phyloP scores from a whole-genome alignment of 2,329 filamentous ascomycete species.

The Botrytis deweyae region DNA sequence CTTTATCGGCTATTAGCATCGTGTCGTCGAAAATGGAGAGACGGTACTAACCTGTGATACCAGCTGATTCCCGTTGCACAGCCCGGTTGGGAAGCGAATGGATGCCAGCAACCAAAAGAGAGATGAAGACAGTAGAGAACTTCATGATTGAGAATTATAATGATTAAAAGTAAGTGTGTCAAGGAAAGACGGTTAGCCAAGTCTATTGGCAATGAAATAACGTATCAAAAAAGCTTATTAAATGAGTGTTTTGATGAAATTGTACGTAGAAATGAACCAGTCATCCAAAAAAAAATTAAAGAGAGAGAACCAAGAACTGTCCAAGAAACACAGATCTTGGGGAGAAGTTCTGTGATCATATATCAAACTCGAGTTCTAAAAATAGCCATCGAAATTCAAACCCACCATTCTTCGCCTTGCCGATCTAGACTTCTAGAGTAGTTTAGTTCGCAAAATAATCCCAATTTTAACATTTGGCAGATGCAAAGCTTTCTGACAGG shows the following conservation, averaged over 20 bases:
- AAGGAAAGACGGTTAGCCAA: background rate
- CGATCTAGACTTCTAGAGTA: background rate
- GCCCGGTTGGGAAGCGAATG: slow-evolving; percentile 7
- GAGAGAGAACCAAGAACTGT: background rate
- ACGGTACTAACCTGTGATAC: slow-evolving; percentile 13
- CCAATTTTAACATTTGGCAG: background rate
- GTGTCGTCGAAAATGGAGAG: too few species aligned
- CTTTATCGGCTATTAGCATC: background rate
- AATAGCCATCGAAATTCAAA: background rate
- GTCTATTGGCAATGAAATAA: slow-evolving; percentile 11
- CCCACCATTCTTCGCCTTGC: background rate
- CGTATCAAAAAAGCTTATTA: background rate
- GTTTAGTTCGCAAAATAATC: background rate
- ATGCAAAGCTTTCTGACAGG: background rate
- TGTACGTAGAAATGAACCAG: slow-evolving; percentile 14
- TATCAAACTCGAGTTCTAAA: slow-evolving; percentile 8
- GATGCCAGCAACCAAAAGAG: slow-evolving; percentile 17
- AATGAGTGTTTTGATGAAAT: background rate
- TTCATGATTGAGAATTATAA: slow-evolving; percentile 9
- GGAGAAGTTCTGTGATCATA: background rate
- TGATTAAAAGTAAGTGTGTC: background rate
- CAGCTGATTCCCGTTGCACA: slow-evolving; percentile 9
- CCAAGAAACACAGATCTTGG: background rate
- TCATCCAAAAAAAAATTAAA: background rate
- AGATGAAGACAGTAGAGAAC: slow-evolving; percentile 14